Conservation (phyloP, 2,329 filamentous ascomycete genomes). For the Alternaria sp. region DNA sequence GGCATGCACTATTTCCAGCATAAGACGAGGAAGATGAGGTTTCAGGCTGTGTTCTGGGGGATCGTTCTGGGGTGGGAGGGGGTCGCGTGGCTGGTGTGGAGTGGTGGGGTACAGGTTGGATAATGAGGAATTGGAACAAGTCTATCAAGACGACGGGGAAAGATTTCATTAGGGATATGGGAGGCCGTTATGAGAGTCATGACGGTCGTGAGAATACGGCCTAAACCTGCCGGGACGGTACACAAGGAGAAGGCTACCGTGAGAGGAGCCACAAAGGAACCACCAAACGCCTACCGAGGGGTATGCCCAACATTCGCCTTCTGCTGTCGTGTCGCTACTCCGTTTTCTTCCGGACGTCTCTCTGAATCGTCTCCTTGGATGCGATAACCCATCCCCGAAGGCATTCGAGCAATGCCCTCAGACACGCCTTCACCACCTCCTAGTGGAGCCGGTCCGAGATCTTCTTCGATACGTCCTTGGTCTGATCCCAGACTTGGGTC, state of each 20-base stretch:
- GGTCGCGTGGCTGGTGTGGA: constrained; percentile 32
- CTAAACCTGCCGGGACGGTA: not conserved
- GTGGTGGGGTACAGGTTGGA: constrained; percentile 4
- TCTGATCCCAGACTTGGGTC: constrained; percentile 29
- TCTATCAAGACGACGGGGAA: not conserved
- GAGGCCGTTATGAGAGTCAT: not conserved
- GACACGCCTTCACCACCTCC: constrained; percentile 19
- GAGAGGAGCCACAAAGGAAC: not conserved
- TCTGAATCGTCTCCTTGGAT: constrained; percentile 10
- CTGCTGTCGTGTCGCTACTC: constrained; percentile 10
- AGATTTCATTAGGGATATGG: not conserved
- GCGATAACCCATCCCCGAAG: constrained; percentile 25
- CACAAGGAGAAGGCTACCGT: constrained; percentile 3
- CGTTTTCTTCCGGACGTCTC: constrained; percentile 12
- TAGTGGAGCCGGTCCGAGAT: constrained; percentile 15
- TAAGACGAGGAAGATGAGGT: constrained; percentile 41
- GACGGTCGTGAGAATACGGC: not conserved
- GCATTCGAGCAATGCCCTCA: constrained; percentile 22
- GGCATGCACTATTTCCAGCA: constrained; percentile 48
- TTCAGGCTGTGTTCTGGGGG: constrained; percentile 40
- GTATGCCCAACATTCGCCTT: not conserved
- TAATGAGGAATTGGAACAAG: not conserved
- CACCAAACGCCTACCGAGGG: not conserved
- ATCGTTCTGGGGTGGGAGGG: constrained; percentile 40
- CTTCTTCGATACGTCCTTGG: constrained; percentile 26